phyloP scores from a whole-genome alignment of 192 early-diverging fungal species.

The Dimargaris verticillata region DNA sequence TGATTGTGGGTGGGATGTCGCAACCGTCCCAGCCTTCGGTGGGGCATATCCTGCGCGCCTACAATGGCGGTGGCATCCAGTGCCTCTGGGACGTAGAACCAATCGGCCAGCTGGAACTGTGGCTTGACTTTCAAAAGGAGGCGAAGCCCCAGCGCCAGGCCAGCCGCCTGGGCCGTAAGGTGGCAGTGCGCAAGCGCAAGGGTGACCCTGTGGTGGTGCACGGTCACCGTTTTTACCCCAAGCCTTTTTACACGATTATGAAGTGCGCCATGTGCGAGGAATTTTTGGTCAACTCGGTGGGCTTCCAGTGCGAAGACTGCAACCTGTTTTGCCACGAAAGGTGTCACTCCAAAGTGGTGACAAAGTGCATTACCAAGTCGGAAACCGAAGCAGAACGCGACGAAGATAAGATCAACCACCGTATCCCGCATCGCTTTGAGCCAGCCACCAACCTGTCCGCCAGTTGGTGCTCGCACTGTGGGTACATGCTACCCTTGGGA shows the following conservation, averaged over 20 bases:
- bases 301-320: conserved; percentile 93
- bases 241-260: conserved; percentile 93
- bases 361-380: conserved; percentile 71
- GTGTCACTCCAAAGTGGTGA: conserved; percentile 68
- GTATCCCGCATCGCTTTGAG: conserved; percentile 94
- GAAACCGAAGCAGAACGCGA: conserved; percentile 48
- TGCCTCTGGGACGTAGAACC: conserved; percentile 73
- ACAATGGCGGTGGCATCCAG: conserved; percentile 21
- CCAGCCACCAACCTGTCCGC: conserved; percentile 62
- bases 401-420: conserved; percentile 62
- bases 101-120: conserved; percentile 69
- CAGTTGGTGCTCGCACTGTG: conserved; percentile 97
- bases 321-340: conserved; percentile 85
- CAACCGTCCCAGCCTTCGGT: conserved; percentile 12
- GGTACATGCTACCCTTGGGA: conserved; percentile 82
- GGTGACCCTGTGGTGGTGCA: conserved; percentile 75
- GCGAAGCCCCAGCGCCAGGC: conserved; percentile 24
- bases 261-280: conserved; percentile 92
- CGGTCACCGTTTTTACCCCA: conserved; percentile 85
- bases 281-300: conserved; percentile 74
- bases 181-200: conserved; percentile 58
- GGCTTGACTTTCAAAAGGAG: conserved; percentile 66
- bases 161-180: conserved; percentile 50
- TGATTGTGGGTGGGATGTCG: conserved; percentile 13
- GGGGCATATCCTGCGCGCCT: conserved; percentile 10